Conservation (phyloP, 1,139 yeast genomes). For the Pichia sp. region DNA sequence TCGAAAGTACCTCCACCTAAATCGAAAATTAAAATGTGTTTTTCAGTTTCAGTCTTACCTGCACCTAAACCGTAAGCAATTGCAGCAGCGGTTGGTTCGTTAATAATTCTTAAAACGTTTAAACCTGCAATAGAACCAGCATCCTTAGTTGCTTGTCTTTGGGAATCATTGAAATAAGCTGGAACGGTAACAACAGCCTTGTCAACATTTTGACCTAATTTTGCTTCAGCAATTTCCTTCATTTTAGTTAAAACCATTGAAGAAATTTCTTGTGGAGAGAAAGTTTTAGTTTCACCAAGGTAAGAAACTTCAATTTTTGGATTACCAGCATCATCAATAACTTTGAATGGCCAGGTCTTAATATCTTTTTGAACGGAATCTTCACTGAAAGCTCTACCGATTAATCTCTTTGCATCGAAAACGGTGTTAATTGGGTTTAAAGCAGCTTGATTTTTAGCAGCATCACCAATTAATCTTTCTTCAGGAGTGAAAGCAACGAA, state of each 20-base stretch:
- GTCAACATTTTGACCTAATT: conserved; percentile 87
- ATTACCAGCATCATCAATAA: conserved; percentile 76
- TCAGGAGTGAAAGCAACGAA: conserved; percentile 96
- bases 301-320: conserved; percentile 90
- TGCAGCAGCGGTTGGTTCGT: conserved; percentile 98
- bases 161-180: conserved; percentile 96
- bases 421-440: conserved; percentile 94
- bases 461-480: conserved; percentile 98
- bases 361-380: conserved; percentile 90
- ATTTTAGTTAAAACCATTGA: conserved; percentile 95
- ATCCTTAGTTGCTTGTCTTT: conserved; percentile 97
- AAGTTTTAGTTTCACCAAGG: conserved; percentile 88
- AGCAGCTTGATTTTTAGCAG: conserved; percentile 99
- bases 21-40: conserved; percentile 87
- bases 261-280: conserved; percentile 96
- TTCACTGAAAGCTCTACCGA: conserved; percentile 91
- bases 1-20: conserved; percentile 99
- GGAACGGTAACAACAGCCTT: conserved; percentile 95
- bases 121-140: conserved; percentile 98
- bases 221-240: conserved; percentile 97
- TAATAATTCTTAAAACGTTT: conserved; percentile 91
- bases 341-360: conserved; percentile 97
- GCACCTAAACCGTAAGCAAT: conserved; percentile 96
- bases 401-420: conserved; percentile 96
- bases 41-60: conserved; percentile 53